These are phyloP conservation scores for Fonsecaea monophora DNA, from an alignment of 2,329 filamentous ascomycete genomes.

Conservation along the genomic window DNA sequence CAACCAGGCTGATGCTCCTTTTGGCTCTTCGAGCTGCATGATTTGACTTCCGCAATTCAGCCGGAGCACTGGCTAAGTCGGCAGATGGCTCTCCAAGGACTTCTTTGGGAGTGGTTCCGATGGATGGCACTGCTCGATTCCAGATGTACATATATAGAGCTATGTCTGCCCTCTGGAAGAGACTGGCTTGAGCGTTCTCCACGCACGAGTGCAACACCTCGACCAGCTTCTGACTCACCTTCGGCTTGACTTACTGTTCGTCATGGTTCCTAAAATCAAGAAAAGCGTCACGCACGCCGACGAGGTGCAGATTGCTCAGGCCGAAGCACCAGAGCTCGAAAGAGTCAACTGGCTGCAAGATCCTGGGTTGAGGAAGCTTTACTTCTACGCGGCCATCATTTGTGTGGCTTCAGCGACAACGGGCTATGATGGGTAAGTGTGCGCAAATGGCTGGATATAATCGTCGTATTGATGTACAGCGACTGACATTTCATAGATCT, in stretches of 20 bases:
- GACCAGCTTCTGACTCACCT: neutral
- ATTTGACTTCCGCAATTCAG: constrained; percentile 18
- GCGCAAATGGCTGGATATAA: constrained; percentile 38
- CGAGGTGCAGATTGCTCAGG: constrained; percentile 51
- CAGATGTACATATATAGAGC: constrained; percentile 6
- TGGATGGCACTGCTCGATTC: neutral
- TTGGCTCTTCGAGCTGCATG: neutral
- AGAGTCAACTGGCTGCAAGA: constrained; percentile 64
- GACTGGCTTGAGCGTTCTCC: neutral
- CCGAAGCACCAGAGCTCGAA: constrained; percentile 60
- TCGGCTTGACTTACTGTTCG: constrained; percentile 4
- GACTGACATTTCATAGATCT: constrained; percentile 55
- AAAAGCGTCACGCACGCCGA: constrained; percentile 30
- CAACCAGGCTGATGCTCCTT: constrained; percentile 14
- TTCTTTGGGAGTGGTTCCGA: neutral
- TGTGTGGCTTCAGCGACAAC: constrained; percentile 64
- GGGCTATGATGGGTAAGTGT: constrained; percentile 63
- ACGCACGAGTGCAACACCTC: neutral
- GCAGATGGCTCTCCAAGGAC: constrained; percentile 11
- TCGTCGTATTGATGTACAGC: constrained; percentile 35
- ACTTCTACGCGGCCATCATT: constrained; percentile 60
- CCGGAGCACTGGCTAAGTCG: constrained; percentile 12
- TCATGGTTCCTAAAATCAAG: constrained; percentile 29
- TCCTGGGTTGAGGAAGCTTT: constrained; percentile 64
- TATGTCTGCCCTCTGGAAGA: neutral